A percentile compares a stretch with the other conserved stretches of the same genome.
These are phyloP conservation scores for Colletotrichum ledebouriae DNA, from an alignment of 2,329 filamentous ascomycete genomes.

Conservation along the genomic window DNA sequence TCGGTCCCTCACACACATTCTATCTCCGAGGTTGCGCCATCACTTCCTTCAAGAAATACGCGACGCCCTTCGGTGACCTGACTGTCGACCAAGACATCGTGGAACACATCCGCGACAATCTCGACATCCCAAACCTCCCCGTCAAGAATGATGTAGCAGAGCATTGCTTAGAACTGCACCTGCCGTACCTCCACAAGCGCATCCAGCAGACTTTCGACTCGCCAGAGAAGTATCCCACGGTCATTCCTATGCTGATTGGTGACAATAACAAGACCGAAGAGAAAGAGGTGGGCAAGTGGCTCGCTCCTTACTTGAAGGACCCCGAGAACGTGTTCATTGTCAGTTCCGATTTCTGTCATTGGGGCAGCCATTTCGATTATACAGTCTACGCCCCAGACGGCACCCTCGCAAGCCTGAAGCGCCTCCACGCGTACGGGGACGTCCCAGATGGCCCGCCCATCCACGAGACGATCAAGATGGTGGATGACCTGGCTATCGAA, in stretches of 20 bases:
- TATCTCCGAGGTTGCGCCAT: constrained; percentile 84
- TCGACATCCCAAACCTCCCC: constrained; percentile 74
- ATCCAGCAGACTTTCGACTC: constrained; percentile 65
- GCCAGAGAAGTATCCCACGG: constrained; percentile 72
- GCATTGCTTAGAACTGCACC: constrained; percentile 96
- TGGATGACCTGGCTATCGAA: constrained; percentile 87
- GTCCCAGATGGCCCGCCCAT: constrained; percentile 67
- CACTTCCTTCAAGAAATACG: constrained; percentile 77
- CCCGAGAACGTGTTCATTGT: constrained; percentile 85
- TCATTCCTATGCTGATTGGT: constrained; percentile 90
- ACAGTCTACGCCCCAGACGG: constrained; percentile 75
- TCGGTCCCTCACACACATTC: constrained; percentile 93
- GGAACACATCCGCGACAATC: constrained; percentile 49
- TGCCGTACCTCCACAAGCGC: constrained; percentile 92
- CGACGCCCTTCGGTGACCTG: constrained; percentile 81
- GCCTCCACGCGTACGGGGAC: constrained; percentile 50
- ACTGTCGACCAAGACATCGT: constrained; percentile 72
- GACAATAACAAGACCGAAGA: constrained; percentile 77
- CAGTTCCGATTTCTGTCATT: constrained; percentile 97
- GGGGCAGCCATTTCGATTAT: constrained; percentile 88
- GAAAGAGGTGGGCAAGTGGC: constrained; percentile 74
- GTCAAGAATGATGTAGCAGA: constrained; percentile 79
- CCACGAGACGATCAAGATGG: constrained; percentile 84
- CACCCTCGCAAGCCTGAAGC: constrained; percentile 56
- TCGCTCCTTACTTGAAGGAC: constrained; percentile 84